phyloP scores from a whole-genome alignment of 2,329 filamentous ascomycete species.

The Aspergillus calidoustus region DNA sequence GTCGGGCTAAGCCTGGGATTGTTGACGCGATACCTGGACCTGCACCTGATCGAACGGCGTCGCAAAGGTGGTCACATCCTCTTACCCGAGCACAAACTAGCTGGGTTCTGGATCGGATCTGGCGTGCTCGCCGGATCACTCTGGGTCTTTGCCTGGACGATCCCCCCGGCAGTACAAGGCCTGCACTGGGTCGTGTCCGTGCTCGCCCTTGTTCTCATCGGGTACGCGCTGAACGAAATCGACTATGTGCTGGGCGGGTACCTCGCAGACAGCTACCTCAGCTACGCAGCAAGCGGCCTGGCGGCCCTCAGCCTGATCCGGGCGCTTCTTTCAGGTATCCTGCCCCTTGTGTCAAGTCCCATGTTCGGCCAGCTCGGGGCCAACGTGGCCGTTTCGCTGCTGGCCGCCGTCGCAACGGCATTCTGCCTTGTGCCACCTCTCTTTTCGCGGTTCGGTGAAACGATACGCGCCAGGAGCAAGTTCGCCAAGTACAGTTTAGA shows the following conservation, averaged over 20 bases:
- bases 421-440: slow-evolving; percentile 42
- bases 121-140: slow-evolving; percentile 51
- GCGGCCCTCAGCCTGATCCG: slow-evolving; percentile 47
- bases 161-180: slow-evolving; percentile 43
- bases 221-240: slow-evolving; percentile 54
- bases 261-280: slow-evolving; percentile 49
- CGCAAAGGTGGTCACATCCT: slow-evolving; percentile 27
- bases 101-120: slow-evolving; percentile 52
- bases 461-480: slow-evolving; percentile 37
- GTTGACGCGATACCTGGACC: slow-evolving; percentile 48
- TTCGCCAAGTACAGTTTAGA: slow-evolving; percentile 40
- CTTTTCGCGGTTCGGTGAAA: slow-evolving; percentile 40
- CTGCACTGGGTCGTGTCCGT: slow-evolving; percentile 47
- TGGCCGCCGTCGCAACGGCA: slow-evolving; percentile 46
- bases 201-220: slow-evolving; percentile 46
- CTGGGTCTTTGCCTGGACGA: slow-evolving; percentile 53
- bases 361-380: slow-evolving; percentile 45
- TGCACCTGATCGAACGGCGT: slow-evolving; percentile 35
- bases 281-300: slow-evolving; percentile 50
- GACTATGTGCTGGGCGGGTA: slow-evolving; percentile 47
- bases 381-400: slow-evolving; percentile 42
- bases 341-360: slow-evolving; percentile 46
- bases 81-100: slow-evolving; percentile 53
- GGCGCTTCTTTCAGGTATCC: slow-evolving; percentile 41
- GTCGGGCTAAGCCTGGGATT: slow-evolving; percentile 46